Conservation (phyloP, 345 rosid genomes). For the Salix udensis region DNA sequence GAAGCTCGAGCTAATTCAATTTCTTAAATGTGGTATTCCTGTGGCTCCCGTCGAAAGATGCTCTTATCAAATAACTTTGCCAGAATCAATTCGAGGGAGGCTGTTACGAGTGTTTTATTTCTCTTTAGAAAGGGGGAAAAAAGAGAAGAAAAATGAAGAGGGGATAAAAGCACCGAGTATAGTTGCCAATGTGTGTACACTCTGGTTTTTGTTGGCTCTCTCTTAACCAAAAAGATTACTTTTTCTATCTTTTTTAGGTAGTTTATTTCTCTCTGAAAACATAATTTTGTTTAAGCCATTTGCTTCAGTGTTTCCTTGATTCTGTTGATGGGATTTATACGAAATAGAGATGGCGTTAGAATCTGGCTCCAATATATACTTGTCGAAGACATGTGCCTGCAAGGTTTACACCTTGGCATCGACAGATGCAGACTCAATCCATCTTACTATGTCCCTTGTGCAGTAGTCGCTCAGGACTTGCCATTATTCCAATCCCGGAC, state of each 20-base stretch:
- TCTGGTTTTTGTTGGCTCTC: not conserved
- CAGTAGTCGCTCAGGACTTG: too few relatives aligned
- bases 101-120: not conserved
- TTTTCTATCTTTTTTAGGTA: not conserved
- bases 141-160: not conserved
- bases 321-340: not conserved
- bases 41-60: not conserved
- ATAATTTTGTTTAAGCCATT: not conserved
- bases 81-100: not conserved
- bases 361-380: too few relatives aligned
- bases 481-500: too few relatives aligned
- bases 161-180: not conserved
- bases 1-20: slow-evolving; percentile 22
- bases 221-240: not conserved
- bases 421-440: too few relatives aligned
- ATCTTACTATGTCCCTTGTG: too few relatives aligned
- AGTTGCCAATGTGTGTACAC: not conserved
- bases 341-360: too few relatives aligned
- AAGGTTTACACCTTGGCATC: too few relatives aligned
- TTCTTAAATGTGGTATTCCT: slow-evolving; percentile 8
- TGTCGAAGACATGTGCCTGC: too few relatives aligned
- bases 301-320: not conserved
- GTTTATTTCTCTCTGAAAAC: not conserved
- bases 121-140: not conserved
- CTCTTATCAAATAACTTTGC: not conserved